Evolutionary conservation across 2,329 filamentous ascomycete genomes (phyloP).

Genomic region (Fusarium chaquense): DNA sequence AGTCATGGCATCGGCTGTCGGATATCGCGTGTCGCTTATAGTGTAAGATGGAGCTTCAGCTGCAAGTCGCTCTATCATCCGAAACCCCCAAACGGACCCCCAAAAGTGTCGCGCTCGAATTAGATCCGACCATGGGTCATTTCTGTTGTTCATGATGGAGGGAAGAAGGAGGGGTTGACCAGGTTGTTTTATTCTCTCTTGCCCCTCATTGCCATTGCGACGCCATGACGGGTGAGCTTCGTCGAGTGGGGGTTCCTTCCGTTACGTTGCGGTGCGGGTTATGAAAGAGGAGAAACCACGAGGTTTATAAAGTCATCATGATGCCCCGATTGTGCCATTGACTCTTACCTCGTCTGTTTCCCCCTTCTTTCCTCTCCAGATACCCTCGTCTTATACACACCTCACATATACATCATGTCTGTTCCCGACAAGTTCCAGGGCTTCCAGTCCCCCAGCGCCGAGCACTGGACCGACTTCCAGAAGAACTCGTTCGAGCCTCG

Average conservation of each 20-base stretch:
- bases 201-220: slow-evolving; percentile 38
- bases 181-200: not conserved
- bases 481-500: slow-evolving; percentile 85
- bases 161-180: slow-evolving; percentile 5
- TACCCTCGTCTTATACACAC: not conserved
- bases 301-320: slow-evolving; percentile 31
- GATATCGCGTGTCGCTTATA: slow-evolving; percentile 26
- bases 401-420: slow-evolving; percentile 55
- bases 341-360: slow-evolving; percentile 4
- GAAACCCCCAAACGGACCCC: slow-evolving; percentile 44
- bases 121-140: not conserved
- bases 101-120: slow-evolving; percentile 31
- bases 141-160: slow-evolving; percentile 18
- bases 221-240: slow-evolving; percentile 31
- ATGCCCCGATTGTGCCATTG: slow-evolving; percentile 18
- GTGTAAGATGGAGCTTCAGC: not conserved
- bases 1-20: slow-evolving; percentile 20
- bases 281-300: slow-evolving; percentile 26
- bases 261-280: not conserved
- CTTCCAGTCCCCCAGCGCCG: slow-evolving; percentile 68
- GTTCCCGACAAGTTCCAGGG: slow-evolving; percentile 71
- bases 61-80: slow-evolving; percentile 26
- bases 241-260: slow-evolving; percentile 32
- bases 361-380: slow-evolving; percentile 5
- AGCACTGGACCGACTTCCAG: slow-evolving; percentile 70